Evolutionary conservation across 169 alveolate species (phyloP).

Genomic region (Cryptosporidium andersoni): DNA sequence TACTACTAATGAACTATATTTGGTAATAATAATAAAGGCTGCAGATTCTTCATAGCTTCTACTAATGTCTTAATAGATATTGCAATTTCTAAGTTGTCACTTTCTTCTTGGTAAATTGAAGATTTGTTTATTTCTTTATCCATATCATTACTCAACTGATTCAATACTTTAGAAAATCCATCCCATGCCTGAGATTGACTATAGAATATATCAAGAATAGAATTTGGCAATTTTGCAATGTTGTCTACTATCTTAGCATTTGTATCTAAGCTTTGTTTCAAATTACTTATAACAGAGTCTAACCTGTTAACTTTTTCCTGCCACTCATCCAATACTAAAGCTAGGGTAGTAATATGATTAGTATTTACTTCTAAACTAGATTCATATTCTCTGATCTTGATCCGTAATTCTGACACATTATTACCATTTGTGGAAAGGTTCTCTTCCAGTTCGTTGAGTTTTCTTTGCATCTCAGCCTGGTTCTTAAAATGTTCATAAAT

Average conservation of each 20-base stretch:
- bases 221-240: conserved; percentile 25
- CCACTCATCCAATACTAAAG: conserved; percentile 1
- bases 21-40: not conserved
- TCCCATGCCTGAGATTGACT: conserved; percentile 49
- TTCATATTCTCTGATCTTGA: not conserved
- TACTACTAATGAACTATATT: not conserved
- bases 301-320: conserved; percentile 16
- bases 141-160: conserved; percentile 37
- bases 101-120: conserved; percentile 36
- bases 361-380: conserved; percentile 40
- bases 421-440: conserved; percentile 4
- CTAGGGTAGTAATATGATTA: conserved; percentile 45
- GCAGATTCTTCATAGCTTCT: conserved; percentile 12
- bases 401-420: not conserved
- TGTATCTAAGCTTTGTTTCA: conserved; percentile 17
- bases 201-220: conserved; percentile 5
- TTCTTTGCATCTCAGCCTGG: conserved; percentile 29
- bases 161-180: not conserved
- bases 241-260: conserved; percentile 15
- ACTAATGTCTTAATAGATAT: conserved; percentile 2
- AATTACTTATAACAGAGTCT: not conserved
- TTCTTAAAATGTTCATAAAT: conserved; percentile 36
- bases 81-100: conserved; percentile 21
- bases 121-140: conserved; percentile 16
- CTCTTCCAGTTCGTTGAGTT: conserved; percentile 42